Evolutionary conservation across 257 asterid genomes (phyloP).

Genomic region (Nicotiana tabacum): DNA sequence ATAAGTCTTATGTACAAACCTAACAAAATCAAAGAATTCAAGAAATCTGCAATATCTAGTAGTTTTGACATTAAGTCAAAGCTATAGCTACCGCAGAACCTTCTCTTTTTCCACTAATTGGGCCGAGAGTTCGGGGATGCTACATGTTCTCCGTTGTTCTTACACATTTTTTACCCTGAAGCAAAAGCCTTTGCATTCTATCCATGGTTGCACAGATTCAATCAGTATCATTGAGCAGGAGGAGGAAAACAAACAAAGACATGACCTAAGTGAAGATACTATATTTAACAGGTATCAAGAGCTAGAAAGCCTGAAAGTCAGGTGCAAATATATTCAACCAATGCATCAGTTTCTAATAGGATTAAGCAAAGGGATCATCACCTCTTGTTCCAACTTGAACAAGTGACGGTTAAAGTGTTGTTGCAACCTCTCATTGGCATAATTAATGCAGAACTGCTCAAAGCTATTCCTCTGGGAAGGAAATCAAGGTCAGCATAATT

Average conservation of each 20-base stretch:
- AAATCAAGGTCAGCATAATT: conserved; percentile 10
- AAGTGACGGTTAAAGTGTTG: conserved; percentile 98
- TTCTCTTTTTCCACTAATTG: not conserved
- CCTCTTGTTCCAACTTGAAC: conserved; percentile 99
- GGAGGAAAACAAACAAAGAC: not conserved
- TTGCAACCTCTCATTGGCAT: conserved; percentile 95
- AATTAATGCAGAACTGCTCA: conserved; percentile 97
- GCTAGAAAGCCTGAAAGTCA: conserved; percentile 3
- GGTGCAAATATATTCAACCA: conserved; percentile 3
- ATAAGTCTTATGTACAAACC: not conserved
- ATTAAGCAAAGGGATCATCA: conserved; percentile 15
- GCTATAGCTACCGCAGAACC: not conserved
- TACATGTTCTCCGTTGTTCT: not conserved
- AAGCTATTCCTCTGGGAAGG: conserved; percentile 77
- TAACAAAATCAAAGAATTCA: not conserved
- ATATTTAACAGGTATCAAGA: not conserved
- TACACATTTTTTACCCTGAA: not conserved
- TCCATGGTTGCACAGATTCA: not conserved
- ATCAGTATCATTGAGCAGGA: not conserved
- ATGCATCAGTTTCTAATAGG: conserved; percentile 7
- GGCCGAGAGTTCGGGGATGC: not conserved
- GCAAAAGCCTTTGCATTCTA: not conserved
- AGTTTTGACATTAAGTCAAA: not conserved
- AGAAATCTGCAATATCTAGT: not conserved
- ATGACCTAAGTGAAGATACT: not conserved